Conservation (phyloP, 108 stramenopile genomes). For the Pseudonitzschia multiseries region DNA sequence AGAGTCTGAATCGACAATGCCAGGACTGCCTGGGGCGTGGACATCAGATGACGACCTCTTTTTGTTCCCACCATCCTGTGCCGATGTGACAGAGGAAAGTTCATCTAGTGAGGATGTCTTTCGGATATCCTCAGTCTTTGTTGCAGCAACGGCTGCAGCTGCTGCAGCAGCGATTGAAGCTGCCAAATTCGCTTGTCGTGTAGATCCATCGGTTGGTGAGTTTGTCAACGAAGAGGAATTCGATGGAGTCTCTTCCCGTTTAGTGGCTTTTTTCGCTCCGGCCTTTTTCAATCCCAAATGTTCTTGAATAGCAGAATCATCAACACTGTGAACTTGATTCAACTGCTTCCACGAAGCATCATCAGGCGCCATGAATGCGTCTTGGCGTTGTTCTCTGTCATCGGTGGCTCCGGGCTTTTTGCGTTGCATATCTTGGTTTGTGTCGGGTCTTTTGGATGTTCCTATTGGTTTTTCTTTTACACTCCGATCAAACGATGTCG, state of each 20-base stretch:
- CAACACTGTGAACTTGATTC: constrained; percentile 64
- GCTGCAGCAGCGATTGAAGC: constrained; percentile 17
- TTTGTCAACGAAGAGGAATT: constrained; percentile 56
- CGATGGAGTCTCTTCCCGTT: constrained; percentile 30
- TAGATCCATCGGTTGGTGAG: constrained; percentile 54
- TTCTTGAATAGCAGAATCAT: constrained; percentile 56
- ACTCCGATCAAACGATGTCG: constrained; percentile 55
- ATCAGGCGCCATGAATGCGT: constrained; percentile 36
- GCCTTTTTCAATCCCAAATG: constrained; percentile 26
- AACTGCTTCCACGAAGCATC: constrained; percentile 65
- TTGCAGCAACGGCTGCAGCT: constrained; percentile 26
- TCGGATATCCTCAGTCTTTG: constrained; percentile 8
- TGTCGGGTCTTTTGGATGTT: constrained; percentile 15
- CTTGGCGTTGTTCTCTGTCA: constrained; percentile 1
- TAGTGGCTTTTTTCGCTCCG: background rate
- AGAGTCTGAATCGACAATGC: constrained; percentile 29
- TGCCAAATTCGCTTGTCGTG: constrained; percentile 22
- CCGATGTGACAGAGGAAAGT: constrained; percentile 49
- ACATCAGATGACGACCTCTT: constrained; percentile 11
- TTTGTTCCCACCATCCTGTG: constrained; percentile 28
- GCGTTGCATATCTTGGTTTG: background rate
- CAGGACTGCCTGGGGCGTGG: constrained; percentile 24
- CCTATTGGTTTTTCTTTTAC: constrained; percentile 31
- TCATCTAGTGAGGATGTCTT: constrained; percentile 49
- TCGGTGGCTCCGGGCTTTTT: constrained; percentile 7